phyloP scores from a whole-genome alignment of 768 basidiomycete genomes.

The Suillus americanus region DNA sequence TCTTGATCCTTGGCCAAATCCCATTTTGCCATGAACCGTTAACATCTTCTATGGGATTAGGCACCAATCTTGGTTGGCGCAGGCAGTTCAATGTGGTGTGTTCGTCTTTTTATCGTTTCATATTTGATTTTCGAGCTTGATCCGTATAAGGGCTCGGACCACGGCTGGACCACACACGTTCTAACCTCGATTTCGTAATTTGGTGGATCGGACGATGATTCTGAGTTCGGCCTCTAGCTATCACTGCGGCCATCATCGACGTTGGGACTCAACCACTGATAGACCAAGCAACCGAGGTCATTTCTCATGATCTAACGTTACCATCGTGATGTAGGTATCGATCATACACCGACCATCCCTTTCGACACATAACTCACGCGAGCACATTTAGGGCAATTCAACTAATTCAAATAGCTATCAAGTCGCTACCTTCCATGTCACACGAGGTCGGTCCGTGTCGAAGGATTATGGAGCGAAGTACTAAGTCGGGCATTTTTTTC shows the following conservation, averaged over 20 bases:
- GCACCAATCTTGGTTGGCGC: not conserved
- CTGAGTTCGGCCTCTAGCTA: not conserved
- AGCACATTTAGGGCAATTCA: no score
- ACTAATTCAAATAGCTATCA: not conserved
- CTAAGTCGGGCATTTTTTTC: not conserved
- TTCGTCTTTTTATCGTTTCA: not conserved
- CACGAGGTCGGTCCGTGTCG: not conserved
- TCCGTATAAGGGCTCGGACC: not conserved
- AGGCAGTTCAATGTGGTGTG: not conserved
- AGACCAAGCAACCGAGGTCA: not conserved
- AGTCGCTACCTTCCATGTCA: not conserved
- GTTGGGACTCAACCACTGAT: not conserved
- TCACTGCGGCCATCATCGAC: not conserved
- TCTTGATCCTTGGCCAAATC: not conserved
- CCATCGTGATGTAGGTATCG: not conserved
- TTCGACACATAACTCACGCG: not conserved
- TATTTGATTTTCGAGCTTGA: not conserved
- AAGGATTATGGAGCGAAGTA: not conserved
- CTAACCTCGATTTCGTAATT: not conserved
- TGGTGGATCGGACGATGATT: not conserved
- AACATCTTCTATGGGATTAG: not conserved
- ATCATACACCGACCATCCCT: not conserved
- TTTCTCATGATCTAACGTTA: not conserved
- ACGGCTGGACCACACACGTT: not conserved
- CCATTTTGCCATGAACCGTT: not conserved